Base-by-base conservation (phyloP, 2,329 filamentous ascomycete species). In the Fusarium keratoplasticum region DNA sequence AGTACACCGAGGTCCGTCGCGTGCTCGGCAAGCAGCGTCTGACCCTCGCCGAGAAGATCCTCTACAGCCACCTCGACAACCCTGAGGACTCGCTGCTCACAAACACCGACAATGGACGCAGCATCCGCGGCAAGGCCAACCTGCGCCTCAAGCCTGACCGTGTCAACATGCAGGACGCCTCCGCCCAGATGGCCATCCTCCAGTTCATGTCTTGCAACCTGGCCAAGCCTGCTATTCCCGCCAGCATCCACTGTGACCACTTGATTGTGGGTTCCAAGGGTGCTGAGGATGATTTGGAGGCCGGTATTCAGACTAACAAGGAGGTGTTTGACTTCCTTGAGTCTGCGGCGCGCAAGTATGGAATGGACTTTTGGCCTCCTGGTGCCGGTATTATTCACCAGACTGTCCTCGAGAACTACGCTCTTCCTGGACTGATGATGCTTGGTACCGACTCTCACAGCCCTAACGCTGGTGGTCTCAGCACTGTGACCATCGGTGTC, bases 181-280 rank as follows among this genome's bases (percentile, higher is more conserved):
- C 95, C 33, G 96, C 96, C 7, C 96, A 99, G 86, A 99, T 99
- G 96, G 96, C 96, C 2, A 87, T 99, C 74, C 87, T 99, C 78
- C 96, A 99, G 85, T 99, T 99, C 88, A 99, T 99, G 96, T 94
- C 94, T 31, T 99, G 96, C 84, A 94, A 95, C 64, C 89, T 99
- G 63, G 93, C 93, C 31, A 91, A 91, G 69, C 98, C 96, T 3
- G 95, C 95, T 11, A 96, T 99, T 59, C 96, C 96, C 13, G 96
- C 96, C 58, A 98, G 95, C 83, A 98, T 98, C 77, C 96, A 99
- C 86, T 99, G 96, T 85, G 96, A 99, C 86, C 96, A 99, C 84
- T 92, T 99, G 91, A 98, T 99, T 85, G 96, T 98, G 33, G 96
- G 96, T 66, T 93, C 97, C 84, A 93, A 92, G 81, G 96, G 96